Base-by-base conservation (phyloP, 306 rosid genomes). In the Prunus kanzakura region DNA sequence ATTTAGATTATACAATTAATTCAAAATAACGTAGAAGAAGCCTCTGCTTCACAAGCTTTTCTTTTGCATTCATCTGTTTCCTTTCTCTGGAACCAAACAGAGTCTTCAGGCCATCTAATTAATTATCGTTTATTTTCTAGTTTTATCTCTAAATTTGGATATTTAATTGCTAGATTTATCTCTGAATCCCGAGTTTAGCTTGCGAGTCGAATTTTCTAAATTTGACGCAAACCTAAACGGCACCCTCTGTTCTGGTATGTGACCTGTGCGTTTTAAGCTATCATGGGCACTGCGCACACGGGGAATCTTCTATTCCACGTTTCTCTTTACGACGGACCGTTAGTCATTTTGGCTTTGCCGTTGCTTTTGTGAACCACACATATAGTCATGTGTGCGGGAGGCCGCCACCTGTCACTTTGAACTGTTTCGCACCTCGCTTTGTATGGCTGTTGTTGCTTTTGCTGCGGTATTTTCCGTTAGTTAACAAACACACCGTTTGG, bases 331-430 rank as follows among this genome's bases (percentile, higher is more conserved):
- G 65, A 64, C 62, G 22, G 62, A 29, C 71, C 45, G 66, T 73
- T 71, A 11, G 25, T 12, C 57, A 30, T 55, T 47, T 12, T 13
- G 73, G 68, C 73, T 68, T 50, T 35, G 68, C 75, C 41, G 75
- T 50, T 67, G 25, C 71, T 58, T 18, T 29, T 27, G 23, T 38
- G 80, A 47, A 25, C 81, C 49, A 23, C 84, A 16, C 27, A n/a
- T 35, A 10, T 16, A 18, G 13, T 35, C 7, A 4, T 41, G 38
- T 15, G 49, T 20, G 63, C 5, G 27, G 11, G 43, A 9, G 69
- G 58, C 58, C 46, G 63, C 69, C 64, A 74, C 64, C 32, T 35
- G 61, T 65, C 76, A 56, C 16, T 2, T 22, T 35, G 52, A 38
- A 27, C 22, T 35, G 32, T 30, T 52, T 63, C 13, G 64, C 64